A percentile compares a stretch with the other conserved stretches of the same genome.
These are phyloP conservation scores for Clarireedia monteithiana DNA, from an alignment of 2,329 filamentous ascomycete genomes.

Conservation along the genomic window DNA sequence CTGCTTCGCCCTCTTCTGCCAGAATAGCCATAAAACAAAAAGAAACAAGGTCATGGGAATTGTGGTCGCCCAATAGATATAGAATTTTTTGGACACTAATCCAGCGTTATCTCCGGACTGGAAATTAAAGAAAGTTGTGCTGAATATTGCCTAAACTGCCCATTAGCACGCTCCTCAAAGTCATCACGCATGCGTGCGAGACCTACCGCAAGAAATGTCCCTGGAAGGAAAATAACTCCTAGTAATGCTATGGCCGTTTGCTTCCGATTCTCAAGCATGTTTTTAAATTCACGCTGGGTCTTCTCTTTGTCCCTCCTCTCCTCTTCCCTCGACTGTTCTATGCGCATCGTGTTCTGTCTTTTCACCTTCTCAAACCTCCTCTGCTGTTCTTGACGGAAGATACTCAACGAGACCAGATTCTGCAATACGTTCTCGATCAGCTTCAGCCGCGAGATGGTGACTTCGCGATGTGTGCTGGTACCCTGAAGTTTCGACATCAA, in stretches of 20 bases:
- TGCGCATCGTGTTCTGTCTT: neutral
- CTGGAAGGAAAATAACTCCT: conserved; percentile 7
- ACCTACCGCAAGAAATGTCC: conserved; percentile 5
- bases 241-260: conserved; percentile 8
- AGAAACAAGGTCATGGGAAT: neutral
- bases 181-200: fast-evolving
- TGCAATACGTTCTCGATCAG: conserved; percentile 1
- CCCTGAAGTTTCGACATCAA: neutral
- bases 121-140: neutral
- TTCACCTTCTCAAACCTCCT: neutral
- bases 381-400: conserved; percentile 5
- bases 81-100: neutral
- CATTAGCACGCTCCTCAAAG: neutral
- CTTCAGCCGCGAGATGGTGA: conserved; percentile 7
- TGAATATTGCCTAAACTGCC: neutral
- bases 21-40: neutral
- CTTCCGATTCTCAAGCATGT: conserved; percentile 5
- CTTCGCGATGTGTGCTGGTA: conserved; percentile 1
- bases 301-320: conserved; percentile 3
- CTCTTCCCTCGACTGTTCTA: neutral
- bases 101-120: neutral
- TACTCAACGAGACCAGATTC: conserved; percentile 6
- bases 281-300: conserved; percentile 2
- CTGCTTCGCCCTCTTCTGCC: neutral
- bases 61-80: neutral